These are phyloP conservation scores for Globisporangium yorkense DNA, from an alignment of 352 stramenopile species.

Conservation along the genomic window DNA sequence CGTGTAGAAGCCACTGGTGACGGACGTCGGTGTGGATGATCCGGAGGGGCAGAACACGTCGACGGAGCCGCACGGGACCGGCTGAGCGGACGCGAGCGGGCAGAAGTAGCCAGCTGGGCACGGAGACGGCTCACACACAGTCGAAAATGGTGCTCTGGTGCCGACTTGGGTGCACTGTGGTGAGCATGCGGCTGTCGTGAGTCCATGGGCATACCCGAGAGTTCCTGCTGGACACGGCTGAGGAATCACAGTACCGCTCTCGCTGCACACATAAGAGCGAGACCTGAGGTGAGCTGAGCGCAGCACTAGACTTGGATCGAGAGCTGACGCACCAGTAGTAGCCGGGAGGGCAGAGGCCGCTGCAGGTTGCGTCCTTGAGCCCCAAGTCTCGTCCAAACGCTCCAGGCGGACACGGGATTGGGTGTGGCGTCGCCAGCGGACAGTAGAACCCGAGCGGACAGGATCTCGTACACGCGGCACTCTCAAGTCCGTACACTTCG, in stretches of 20 bases:
- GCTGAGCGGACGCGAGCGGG: slow-evolving; percentile 25
- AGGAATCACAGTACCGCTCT: slow-evolving; percentile 29
- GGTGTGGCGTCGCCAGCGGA: slow-evolving; percentile 34
- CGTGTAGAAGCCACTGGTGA: slow-evolving; percentile 48
- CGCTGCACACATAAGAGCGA: slow-evolving; percentile 12
- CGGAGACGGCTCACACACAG: slow-evolving; percentile 34
- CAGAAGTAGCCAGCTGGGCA: slow-evolving; percentile 62
- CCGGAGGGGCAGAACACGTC: slow-evolving; percentile 44
- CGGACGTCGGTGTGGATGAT: slow-evolving; percentile 30
- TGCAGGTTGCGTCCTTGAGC: slow-evolving; percentile 33
- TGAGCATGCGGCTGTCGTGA: slow-evolving; percentile 44
- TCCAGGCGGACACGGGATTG: slow-evolving; percentile 41
- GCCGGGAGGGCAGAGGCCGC: slow-evolving; percentile 39
- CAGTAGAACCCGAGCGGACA: slow-evolving; percentile 59
- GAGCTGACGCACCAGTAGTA: slow-evolving; percentile 40
- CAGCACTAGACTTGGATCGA: not conserved
- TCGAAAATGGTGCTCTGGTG: slow-evolving; percentile 4
- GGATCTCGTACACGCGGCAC: slow-evolving; percentile 23
- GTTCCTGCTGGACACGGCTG: slow-evolving; percentile 37
- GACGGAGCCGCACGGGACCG: slow-evolving; percentile 28
- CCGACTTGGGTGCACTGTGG: slow-evolving; percentile 23
- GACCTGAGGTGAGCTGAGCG: not conserved
- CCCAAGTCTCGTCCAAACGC: slow-evolving; percentile 32
- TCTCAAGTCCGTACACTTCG: slow-evolving; percentile 23
- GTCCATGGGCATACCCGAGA: slow-evolving; percentile 26